Percentiles rank a stretch among this genome's conserved stretches.
Evolutionary conservation across 1,139 yeast genomes (phyloP).

Genomic region (Kodamaea fungicola): DNA sequence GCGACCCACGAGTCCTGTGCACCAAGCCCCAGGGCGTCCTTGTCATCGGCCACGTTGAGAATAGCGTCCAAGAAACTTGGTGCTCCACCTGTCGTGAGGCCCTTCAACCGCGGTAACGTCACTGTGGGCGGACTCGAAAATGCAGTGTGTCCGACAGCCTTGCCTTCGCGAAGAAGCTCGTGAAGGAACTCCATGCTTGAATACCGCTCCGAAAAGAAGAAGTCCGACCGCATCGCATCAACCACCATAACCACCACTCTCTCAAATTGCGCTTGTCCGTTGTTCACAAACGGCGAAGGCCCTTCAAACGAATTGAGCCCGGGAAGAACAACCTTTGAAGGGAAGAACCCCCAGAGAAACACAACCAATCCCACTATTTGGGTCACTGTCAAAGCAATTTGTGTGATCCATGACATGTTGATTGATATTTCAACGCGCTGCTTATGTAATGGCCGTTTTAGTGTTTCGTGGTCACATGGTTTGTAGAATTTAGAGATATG

Average conservation of each 20-base stretch:
- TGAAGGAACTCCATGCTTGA: constrained; percentile 65
- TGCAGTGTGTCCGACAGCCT: constrained; percentile 86
- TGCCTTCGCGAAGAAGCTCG: constrained; percentile 56
- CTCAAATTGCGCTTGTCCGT: constrained; percentile 51
- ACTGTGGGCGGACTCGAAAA: constrained; percentile 87
- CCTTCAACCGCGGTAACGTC: constrained; percentile 74
- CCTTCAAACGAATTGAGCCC: constrained; percentile 44
- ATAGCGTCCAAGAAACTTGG: constrained; percentile 85
- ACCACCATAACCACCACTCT: constrained; percentile 78
- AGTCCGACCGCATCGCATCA: constrained; percentile 91
- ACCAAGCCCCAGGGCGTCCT: constrained; percentile 71
- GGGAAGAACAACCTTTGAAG: constrained; percentile 69
- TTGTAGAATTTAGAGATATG: no score
- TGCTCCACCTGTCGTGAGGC: constrained; percentile 78
- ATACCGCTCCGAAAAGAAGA: constrained; percentile 62
- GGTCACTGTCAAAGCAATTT: constrained; percentile 5
- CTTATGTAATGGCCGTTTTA: no score
- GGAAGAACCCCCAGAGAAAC: constrained; percentile 84
- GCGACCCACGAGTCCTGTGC: constrained; percentile 85
- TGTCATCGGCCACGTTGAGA: constrained; percentile 85
- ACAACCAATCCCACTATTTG: constrained; percentile 15
- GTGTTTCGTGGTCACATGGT: no score
- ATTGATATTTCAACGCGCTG: no score
- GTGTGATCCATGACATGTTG: constrained; percentile 4
- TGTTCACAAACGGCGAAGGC: constrained; percentile 17